Base-by-base conservation (phyloP, 1,284 basidiomycete genomes). In the Cryptococcus neoformans region DNA sequence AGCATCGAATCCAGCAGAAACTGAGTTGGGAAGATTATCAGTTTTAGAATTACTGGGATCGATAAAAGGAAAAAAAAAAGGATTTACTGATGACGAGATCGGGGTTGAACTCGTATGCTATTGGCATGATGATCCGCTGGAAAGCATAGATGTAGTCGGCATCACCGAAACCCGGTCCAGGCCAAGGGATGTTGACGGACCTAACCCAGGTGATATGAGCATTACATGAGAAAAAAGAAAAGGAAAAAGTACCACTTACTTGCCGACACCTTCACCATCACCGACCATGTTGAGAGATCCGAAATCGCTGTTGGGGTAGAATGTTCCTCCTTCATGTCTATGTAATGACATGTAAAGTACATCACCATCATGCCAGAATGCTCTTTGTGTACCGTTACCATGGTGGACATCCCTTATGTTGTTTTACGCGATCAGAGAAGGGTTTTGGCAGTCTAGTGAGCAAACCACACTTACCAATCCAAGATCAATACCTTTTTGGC, bases 101-200 rank as follows among this genome's bases (percentile, higher is more conserved):
- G 0, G 96, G 96, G 0, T 87, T 84, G 74, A 97, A 99, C 77
- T 99, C 95, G 77, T 91, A 84, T 0, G 92, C 94, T 62, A 99
- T 95, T 0, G 96, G 96, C 90, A 99, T 94, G 48, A 99, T 84
- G 49, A 99, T 84, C 67, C 87, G 87, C 69, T 97, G 91, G 78
- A 99, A 99, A 0, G 96, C 95, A 68, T 95, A 88, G 34, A 99
- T 82, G 70, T 99, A 99, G 72, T 99, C 96, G 21, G 89, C 91
- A 69, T 99, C 95, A 3, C 85, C 85, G 87, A 97, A 97, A 4
- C 89, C 92, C 16, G 78, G 79, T 49, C 83, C 82, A 0, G 93
- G 91, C 94, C 96, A 99, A 0, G 96, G 94, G 47, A 99, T 85
- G 73, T 99, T 99, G 66, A 99, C 92, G 85, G 92, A 74, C 87